Evolutionary conservation across 1,284 basidiomycete species (phyloP).

Genomic region (Ceratobasidium sp.): DNA sequence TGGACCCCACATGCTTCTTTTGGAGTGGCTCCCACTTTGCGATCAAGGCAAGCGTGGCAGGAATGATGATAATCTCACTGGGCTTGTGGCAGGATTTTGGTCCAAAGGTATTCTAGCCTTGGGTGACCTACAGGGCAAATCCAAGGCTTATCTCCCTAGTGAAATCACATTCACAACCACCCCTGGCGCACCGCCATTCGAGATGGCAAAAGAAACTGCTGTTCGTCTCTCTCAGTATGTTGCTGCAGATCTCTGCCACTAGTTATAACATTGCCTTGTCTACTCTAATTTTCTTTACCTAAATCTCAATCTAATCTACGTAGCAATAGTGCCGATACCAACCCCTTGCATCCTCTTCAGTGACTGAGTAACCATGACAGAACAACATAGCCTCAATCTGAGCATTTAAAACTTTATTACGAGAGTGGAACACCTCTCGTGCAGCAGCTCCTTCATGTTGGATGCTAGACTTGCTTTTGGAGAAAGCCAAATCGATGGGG

Average conservation of each 20-base stretch:
- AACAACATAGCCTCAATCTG: background rate
- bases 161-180: constrained; percentile 7
- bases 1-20: background rate
- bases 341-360: background rate
- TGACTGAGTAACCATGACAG: background rate
- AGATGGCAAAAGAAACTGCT: background rate
- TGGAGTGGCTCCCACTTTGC: background rate
- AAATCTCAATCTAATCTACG: no score
- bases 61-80: background rate
- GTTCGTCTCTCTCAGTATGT: background rate
- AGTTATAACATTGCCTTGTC: background rate
- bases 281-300: no score
- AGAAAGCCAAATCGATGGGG: constrained; percentile 7
- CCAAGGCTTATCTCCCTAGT: background rate
- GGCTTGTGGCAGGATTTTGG: constrained; percentile 3
- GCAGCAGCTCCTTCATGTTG: background rate
- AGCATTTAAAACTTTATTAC: background rate
- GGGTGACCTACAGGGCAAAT: background rate
- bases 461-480: constrained; percentile 18
- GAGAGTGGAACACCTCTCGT: background rate
- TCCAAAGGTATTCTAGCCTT: background rate
- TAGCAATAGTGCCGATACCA: constrained; percentile 1
- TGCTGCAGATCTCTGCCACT: background rate
- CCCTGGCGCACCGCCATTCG: background rate
- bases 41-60: background rate